Percentiles rank a stretch among this genome's conserved stretches.
These are phyloP conservation scores for Anisodus acutangulus DNA, from an alignment of 257 asterid species.

Conservation along the genomic window DNA sequence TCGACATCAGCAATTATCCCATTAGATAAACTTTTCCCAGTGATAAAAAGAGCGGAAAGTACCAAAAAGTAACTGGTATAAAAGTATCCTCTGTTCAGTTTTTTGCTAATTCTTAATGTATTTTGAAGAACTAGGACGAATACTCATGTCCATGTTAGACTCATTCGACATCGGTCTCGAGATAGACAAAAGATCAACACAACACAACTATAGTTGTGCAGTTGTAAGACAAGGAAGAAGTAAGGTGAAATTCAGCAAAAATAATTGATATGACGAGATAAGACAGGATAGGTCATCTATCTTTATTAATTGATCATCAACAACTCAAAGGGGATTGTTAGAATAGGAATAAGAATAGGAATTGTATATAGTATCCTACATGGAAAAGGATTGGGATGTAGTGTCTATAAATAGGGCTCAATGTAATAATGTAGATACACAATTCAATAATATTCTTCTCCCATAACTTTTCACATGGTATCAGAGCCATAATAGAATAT, in stretches of 20 bases:
- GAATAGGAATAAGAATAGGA: no score
- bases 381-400: no score
- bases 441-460: no score
- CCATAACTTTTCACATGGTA: no score
- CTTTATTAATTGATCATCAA: conserved; percentile 9
- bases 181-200: not conserved
- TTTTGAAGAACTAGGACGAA: not conserved
- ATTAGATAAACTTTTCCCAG: not conserved
- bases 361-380: no score
- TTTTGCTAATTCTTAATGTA: not conserved
- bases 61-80: not conserved
- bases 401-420: no score
- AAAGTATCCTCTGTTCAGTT: not conserved
- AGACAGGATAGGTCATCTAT: conserved; percentile 16
- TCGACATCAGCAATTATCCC: not conserved
- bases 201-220: conserved; percentile 19
- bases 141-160: not conserved
- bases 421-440: no score
- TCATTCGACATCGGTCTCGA: not conserved
- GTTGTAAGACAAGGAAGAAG: conserved; percentile 7
- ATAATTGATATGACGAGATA: conserved; percentile 15
- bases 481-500: no score
- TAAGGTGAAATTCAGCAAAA: not conserved
- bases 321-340: no score
- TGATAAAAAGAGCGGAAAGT: not conserved